phyloP scores from a whole-genome alignment of 768 basidiomycete genomes.

The Mrakia gelida region DNA sequence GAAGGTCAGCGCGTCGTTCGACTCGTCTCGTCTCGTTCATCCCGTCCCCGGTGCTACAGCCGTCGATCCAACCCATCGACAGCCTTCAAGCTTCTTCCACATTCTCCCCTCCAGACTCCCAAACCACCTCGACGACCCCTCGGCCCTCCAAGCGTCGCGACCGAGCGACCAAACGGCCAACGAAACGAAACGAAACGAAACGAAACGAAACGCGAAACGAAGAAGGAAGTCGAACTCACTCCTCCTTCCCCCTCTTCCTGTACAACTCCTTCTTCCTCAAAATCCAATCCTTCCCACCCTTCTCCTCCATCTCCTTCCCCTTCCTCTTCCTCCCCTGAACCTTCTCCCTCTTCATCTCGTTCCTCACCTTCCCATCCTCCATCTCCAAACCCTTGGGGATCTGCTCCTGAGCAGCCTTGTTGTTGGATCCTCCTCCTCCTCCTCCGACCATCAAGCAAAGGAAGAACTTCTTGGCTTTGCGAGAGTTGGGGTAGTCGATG shows the following conservation, averaged over 20 bases:
- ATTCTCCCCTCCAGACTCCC: no score
- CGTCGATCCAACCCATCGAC: no score
- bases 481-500: slow-evolving; percentile 95
- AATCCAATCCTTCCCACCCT: slow-evolving; percentile 76
- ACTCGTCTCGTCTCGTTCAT: neutral
- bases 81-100: neutral
- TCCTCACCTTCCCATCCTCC: slow-evolving; percentile 48
- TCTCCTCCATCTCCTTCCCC: slow-evolving; percentile 52
- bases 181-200: neutral
- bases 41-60: neutral
- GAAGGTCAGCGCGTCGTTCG: neutral
- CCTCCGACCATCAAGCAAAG: slow-evolving; percentile 86
- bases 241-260: slow-evolving; percentile 45
- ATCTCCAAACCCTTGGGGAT: slow-evolving; percentile 74
- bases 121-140: neutral
- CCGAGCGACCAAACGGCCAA: neutral
- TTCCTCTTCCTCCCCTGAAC: slow-evolving; percentile 51
- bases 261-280: slow-evolving; percentile 82
- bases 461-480: slow-evolving; percentile 92
- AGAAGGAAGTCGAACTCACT: slow-evolving; percentile 49
- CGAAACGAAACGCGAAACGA: slow-evolving; percentile 20
- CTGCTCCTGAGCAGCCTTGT: slow-evolving; percentile 43
- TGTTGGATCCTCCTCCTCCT: slow-evolving; percentile 43
- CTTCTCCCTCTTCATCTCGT: slow-evolving; percentile 69
- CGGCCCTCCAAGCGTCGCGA: neutral